These are phyloP conservation scores for Pythium diclinum DNA, from an alignment of 352 stramenopile species.

Conservation along the genomic window DNA sequence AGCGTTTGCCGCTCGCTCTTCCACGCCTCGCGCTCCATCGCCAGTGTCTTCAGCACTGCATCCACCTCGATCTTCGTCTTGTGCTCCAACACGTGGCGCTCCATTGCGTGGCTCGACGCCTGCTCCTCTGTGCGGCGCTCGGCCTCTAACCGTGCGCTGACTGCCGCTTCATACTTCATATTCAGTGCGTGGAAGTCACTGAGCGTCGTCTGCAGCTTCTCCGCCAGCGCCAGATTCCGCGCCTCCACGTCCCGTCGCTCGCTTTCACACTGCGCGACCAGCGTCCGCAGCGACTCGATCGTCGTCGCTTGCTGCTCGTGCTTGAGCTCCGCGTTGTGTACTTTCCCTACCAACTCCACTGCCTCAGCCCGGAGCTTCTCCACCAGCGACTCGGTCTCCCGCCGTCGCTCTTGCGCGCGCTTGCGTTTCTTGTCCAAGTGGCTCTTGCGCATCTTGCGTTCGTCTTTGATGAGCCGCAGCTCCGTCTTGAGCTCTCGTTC, in stretches of 20 bases:
- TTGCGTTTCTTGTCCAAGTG: slow-evolving; percentile 73
- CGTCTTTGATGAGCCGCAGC: slow-evolving; percentile 54
- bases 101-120: slow-evolving; percentile 39
- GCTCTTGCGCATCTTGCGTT: slow-evolving; percentile 60
- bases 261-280: slow-evolving; percentile 27
- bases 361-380: slow-evolving; percentile 46
- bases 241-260: slow-evolving; percentile 46
- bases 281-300: slow-evolving; percentile 22
- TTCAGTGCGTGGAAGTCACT: slow-evolving; percentile 68
- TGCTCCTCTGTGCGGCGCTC: slow-evolving; percentile 56
- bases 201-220: slow-evolving; percentile 62
- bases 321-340: slow-evolving; percentile 11
- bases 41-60: slow-evolving; percentile 28
- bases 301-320: slow-evolving; percentile 28
- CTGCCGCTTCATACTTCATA: slow-evolving; percentile 53
- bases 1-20: slow-evolving; percentile 51
- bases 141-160: slow-evolving; percentile 39
- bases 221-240: slow-evolving; percentile 46
- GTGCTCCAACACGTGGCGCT: slow-evolving; percentile 56
- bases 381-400: slow-evolving; percentile 52
- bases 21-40: slow-evolving; percentile 39
- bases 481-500: slow-evolving; percentile 73
- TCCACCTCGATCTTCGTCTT: slow-evolving; percentile 58
- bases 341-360: not conserved
- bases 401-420: slow-evolving; percentile 54